phyloP scores from a whole-genome alignment of 2,329 filamentous ascomycete species.

The Paecilomyces fulvus region DNA sequence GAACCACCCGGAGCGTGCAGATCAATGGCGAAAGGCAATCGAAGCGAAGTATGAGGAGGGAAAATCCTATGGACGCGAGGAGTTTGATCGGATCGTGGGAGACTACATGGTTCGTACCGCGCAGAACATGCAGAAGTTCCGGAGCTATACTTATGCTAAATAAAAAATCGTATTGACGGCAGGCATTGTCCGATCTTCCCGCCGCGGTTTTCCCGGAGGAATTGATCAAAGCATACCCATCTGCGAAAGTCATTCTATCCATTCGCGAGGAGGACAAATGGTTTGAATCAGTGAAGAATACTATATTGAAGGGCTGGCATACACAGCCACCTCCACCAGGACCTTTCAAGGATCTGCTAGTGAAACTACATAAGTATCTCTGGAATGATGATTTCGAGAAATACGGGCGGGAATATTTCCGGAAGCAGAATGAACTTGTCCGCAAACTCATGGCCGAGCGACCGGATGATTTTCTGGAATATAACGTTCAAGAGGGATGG shows the following conservation, averaged over 20 bases:
- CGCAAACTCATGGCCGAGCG: conserved; percentile 21
- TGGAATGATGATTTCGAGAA: conserved; percentile 50
- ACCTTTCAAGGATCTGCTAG: neutral
- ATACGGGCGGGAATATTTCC: conserved; percentile 10
- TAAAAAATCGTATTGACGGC: neutral
- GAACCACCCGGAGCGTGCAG: neutral
- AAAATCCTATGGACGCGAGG: neutral
- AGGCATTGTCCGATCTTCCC: conserved; percentile 10
- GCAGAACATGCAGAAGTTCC: too few relatives aligned
- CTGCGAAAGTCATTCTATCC: conserved; percentile 13
- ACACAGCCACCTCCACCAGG: neutral
- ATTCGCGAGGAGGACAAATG: conserved; percentile 17
- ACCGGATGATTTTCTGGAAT: conserved; percentile 36
- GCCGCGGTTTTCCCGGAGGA: conserved; percentile 12
- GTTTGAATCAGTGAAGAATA: conserved; percentile 7
- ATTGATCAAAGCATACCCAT: conserved; percentile 19
- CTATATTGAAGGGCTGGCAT: neutral
- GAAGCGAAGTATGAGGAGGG: neutral
- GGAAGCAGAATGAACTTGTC: conserved; percentile 41
- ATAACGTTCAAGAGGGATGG: conserved; percentile 39
- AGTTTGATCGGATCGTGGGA: neutral
- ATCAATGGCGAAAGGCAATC: neutral
- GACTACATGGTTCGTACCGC: neutral
- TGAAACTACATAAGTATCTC: conserved; percentile 30
- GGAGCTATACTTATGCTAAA: neutral